These are phyloP conservation scores for Talaromyces sp. DNA, from an alignment of 2,329 filamentous ascomycete genomes.

Conservation along the genomic window DNA sequence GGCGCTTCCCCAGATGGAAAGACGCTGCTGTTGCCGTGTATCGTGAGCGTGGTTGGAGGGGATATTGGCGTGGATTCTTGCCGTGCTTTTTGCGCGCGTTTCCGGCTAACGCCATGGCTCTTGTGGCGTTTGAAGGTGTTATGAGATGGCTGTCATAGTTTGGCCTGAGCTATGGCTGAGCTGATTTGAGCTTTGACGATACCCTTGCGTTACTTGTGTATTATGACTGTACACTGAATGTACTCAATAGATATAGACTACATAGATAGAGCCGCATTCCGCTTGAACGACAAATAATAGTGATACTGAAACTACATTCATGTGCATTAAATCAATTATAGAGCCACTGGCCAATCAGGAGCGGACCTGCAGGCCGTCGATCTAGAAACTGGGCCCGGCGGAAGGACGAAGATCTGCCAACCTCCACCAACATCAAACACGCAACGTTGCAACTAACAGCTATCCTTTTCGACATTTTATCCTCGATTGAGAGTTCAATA, in stretches of 20 bases:
- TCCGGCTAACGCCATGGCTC: constrained; percentile 88
- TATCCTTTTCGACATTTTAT: neutral
- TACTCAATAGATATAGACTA: neutral
- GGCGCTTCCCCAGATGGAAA: constrained; percentile 70
- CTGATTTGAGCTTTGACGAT: constrained; percentile 7
- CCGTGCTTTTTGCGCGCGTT: constrained; percentile 93
- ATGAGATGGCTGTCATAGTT: constrained; percentile 59
- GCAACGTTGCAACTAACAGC: constrained; percentile 10
- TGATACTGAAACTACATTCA: neutral
- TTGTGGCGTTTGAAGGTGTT: constrained; percentile 89
- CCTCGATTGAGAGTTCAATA: neutral
- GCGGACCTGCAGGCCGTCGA: neutral
- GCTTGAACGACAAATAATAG: neutral
- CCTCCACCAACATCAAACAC: constrained; percentile 12
- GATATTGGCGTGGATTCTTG: constrained; percentile 89
- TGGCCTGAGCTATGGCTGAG: neutral
- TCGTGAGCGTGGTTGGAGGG: constrained; percentile 68
- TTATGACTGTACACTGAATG: neutral
- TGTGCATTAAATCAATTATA: neutral
- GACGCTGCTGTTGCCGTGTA: constrained; percentile 76
- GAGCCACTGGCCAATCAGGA: neutral
- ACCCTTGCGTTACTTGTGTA: constrained; percentile 4
- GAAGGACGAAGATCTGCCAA: constrained; percentile 1
- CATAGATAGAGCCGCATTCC: neutral
- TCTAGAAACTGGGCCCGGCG: neutral